Base-by-base conservation (phyloP, 306 rosid species). In the Castanea mollissima region DNA sequence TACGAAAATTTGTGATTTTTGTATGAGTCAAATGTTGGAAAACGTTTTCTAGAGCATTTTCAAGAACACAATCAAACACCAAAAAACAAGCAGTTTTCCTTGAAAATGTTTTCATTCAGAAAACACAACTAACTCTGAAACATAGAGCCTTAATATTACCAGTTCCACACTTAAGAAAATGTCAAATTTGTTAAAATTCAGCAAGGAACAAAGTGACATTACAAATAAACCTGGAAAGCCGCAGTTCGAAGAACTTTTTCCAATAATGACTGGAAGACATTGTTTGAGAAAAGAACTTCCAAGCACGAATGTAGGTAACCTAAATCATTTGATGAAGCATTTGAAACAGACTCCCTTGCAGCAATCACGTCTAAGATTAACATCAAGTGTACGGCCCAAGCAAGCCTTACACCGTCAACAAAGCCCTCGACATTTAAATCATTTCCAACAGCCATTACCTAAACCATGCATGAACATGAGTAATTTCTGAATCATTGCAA, bases 381-480 rank as follows among this genome's bases (percentile, higher is more conserved):
- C 95, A 95, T 91, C 82, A 95, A 90, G 86, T 92, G 95, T 70
- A 91, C 99, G 74, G 90, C 85, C 99, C 99, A 95, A 74, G 93
- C 94, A 84, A 95, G 91, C 87, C 97, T 90, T 76, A 89, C 73
- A 55, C 93, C 90, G 76, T 92, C 95, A 77, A 86, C 59, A 71
- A 86, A 90, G 77, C 95, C 94, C 83, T 90, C 95, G 78, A 90
- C 87, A 70, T 82, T 80, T 80, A 88, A 90, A 90, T 95, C 92
- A 85, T 87, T 91, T 83, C 89, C 97, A 69, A 85, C 60, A 75
- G 91, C 83, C 91, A 91, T 90, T 76, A 95, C 96, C 99, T 95
- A 79, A 63, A 82, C 55, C 82, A 80, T 68, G 68, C 70, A 71
- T 71, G 41, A 71, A 69, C 35, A 57, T 79, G 76, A 82, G 68